Conservation (phyloP, 129 eudicot species). For the Centaurea solstitialis region DNA sequence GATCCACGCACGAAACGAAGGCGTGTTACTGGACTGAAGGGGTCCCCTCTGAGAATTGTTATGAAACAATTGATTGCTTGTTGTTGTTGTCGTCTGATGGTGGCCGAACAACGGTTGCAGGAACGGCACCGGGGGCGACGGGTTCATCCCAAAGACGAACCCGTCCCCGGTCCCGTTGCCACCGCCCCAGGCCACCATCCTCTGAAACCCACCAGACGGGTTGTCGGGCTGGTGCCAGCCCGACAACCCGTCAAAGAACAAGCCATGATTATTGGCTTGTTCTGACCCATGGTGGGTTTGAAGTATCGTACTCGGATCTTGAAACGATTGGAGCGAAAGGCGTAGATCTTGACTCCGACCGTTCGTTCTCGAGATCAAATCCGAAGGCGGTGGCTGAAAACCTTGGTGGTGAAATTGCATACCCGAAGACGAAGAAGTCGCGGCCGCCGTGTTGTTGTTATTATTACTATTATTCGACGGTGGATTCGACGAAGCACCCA, state of each 20-base stretch:
- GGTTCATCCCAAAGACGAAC: constrained; percentile 36
- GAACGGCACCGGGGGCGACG: constrained; percentile 36
- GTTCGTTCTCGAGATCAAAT: constrained; percentile 46
- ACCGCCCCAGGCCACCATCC: constrained; percentile 49
- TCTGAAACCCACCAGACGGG: constrained; percentile 56
- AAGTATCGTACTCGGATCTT: constrained; percentile 68
- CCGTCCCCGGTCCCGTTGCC: not conserved
- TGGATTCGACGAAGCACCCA: constrained; percentile 63
- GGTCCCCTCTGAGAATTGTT: constrained; percentile 95
- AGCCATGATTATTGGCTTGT: not conserved
- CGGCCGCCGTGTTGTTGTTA: too few species aligned
- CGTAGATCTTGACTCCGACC: constrained; percentile 74
- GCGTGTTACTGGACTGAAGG: constrained; percentile 99
- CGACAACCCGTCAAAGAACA: constrained; percentile 30
- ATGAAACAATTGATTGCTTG: constrained; percentile 37
- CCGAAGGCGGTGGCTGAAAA: constrained; percentile 36
- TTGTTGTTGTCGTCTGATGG: constrained; percentile 13
- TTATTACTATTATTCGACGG: not conserved
- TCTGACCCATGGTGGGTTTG: constrained; percentile 17
- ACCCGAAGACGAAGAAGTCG: constrained; percentile 14
- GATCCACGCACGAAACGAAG: constrained; percentile 96
- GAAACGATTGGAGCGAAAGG: constrained; percentile 79
- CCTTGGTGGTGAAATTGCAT: constrained; percentile 47
- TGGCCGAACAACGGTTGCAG: constrained; percentile 81
- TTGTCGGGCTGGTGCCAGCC: constrained; percentile 27